Base-by-base conservation (phyloP, 148 eudicot species). In the Beta vulgaris region DNA sequence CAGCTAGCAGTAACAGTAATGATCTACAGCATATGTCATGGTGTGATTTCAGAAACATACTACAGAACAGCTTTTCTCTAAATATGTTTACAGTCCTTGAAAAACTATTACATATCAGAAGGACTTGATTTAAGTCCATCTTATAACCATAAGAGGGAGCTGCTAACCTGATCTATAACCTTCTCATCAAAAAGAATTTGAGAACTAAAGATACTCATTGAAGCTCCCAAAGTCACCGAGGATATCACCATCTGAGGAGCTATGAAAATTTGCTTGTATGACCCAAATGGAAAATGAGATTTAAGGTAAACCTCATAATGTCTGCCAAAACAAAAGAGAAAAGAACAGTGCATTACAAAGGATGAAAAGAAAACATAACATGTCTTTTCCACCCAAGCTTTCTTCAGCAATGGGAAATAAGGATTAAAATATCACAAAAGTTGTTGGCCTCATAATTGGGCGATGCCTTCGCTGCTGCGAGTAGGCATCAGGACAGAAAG, bases 191-290 rank as follows among this genome's bases (percentile, higher is more conserved):
- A 92, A 43, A 95, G 88, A 34, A 92, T 64, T 71, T 92, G 92
- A 76, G 98, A 88, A 63, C 92, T 95, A 71, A 95, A 92, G 76
- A 95, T 83, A 73, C 87, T 78, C 85, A 89, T 78, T 19, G 99
- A 92, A 61, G 97, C 97, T 72, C 99, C 99, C 78, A 85, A 68
- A 78, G 87, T 92, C 59, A 79, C 76, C 5, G 92, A 86, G 73
- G 99, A 90, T 73, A 91, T 60, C 68, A 93, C 86, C 91, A 87
- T 92, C 83, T 91, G 94, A 63, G 99, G 96, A 78, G 91, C 76
- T 75, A 95, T 86, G 84, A 92, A 95, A 74, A 95, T 91, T 88
- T 95, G 99, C 77, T 85, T 86, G 83, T 95, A 95, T 31, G 97
- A 92, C 55, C 97, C 97, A 84, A 95, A 95, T 70, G 99, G 99